phyloP scores from a whole-genome alignment of 805 yeast genomes.

The Zygosaccharomyces bailii region DNA sequence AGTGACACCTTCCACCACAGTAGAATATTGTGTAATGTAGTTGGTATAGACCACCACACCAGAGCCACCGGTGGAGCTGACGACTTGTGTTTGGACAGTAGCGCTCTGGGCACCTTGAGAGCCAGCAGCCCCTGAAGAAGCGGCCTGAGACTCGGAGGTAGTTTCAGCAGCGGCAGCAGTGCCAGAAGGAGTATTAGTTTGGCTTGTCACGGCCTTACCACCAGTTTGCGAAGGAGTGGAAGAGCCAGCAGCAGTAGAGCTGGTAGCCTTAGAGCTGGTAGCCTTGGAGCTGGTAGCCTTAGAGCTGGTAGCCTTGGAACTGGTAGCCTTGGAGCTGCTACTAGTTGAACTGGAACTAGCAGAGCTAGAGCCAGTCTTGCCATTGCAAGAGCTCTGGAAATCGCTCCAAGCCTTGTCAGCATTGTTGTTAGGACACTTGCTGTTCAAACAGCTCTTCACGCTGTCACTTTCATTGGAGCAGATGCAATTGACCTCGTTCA shows the following conservation, averaged over 20 bases:
- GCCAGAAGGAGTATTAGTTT: constrained; percentile 31
- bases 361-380: constrained; percentile 33
- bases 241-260: constrained; percentile 28
- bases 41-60: constrained; percentile 1
- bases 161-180: constrained; percentile 44
- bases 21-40: not conserved
- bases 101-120: constrained; percentile 40
- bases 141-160: constrained; percentile 42
- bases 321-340: constrained; percentile 31
- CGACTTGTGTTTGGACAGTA: constrained; percentile 1
- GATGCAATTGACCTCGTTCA: constrained; percentile 66
- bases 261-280: constrained; percentile 31
- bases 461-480: constrained; percentile 55
- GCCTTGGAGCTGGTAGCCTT: constrained; percentile 36
- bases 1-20: constrained; percentile 24
- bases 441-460: constrained; percentile 59
- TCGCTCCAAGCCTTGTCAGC: constrained; percentile 56
- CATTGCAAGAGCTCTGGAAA: constrained; percentile 52
- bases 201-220: constrained; percentile 3
- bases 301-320: constrained; percentile 36
- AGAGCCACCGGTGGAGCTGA: constrained; percentile 5
- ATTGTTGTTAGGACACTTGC: constrained; percentile 64
- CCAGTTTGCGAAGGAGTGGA: constrained; percentile 19
- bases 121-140: constrained; percentile 31
- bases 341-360: constrained; percentile 37